Base-by-base conservation (phyloP, 1,284 basidiomycete genomes). In the Leccinum insolens region DNA sequence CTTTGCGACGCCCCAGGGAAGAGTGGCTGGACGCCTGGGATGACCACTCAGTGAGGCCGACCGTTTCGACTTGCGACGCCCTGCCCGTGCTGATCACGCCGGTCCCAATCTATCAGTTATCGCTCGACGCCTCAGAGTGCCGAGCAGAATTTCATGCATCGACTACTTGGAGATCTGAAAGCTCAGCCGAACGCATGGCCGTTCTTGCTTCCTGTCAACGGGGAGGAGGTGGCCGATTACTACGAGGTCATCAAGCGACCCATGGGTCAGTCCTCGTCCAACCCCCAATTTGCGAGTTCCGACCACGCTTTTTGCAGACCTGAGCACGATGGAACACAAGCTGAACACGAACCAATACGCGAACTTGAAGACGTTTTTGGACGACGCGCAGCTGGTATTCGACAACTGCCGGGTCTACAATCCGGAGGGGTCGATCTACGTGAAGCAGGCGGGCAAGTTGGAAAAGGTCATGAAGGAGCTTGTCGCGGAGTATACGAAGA, bases 371-470 rank as follows among this genome's bases (percentile, higher is more conserved):
- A 84, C 86, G 59, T 95, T 99, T 77, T 79, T 93, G 7, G 86
- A 85, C 20, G 97, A 99, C 77, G 91, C 92, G 3, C 88, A 90
- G 72, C 83, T 96, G 64, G 88, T 99, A 66, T 96, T 96, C 77
- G 89, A 95, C 75, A 99, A 99, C 76, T 99, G 96, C 80, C 86
- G 92, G 67, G 79, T 86, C 64, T 99, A 98, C 82, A 99, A 99
- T 76, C 91, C 91, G 2, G 91, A 94, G 72, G 87, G 85, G 52
- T 92, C 93, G 28, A 89, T 94, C 61, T 99, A 97, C 76, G 88
- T 90, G 67, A 95, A 93, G 81, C 92, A 93, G 72, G 96, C 96
- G 9, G 91, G 88, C 72, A 91, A 89, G 80, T 80, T 99, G 79
- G 95, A 98, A 73, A 89, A 86, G 74, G 84, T 83, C 68, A 78